Evolutionary conservation across 257 asterid species (phyloP).

Genomic region (Apocynum venetum): DNA sequence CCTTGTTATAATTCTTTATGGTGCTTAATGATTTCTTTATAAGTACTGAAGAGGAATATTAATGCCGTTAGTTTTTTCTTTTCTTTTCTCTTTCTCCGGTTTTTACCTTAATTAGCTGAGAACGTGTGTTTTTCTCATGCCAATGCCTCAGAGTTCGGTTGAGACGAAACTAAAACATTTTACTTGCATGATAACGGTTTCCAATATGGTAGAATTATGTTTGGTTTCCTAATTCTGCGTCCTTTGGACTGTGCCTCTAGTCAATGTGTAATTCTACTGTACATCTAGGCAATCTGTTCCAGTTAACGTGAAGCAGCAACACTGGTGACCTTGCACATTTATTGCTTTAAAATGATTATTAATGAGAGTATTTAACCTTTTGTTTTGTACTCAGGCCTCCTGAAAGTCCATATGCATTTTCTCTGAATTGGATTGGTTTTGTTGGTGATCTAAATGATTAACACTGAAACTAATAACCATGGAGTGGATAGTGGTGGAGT

Average conservation of each 20-base stretch:
- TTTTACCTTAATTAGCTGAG: neutral
- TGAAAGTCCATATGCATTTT: slow-evolving; percentile 14
- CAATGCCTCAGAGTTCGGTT: neutral
- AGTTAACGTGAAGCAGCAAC: neutral
- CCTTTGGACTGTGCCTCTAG: neutral
- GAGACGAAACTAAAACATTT: neutral
- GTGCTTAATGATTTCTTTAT: neutral
- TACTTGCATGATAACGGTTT: neutral
- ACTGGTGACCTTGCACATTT: neutral
- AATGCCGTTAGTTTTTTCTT: slow-evolving; percentile 1
- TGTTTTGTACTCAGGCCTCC: slow-evolving; percentile 22
- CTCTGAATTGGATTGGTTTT: slow-evolving; percentile 9
- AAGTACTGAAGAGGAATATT: neutral
- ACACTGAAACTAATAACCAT: slow-evolving; percentile 36
- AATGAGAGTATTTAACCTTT: neutral
- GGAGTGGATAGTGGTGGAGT: slow-evolving; percentile 31
- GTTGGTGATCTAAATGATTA: slow-evolving; percentile 50
- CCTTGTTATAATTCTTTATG: neutral
- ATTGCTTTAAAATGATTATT: neutral
- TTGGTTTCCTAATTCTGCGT: neutral
- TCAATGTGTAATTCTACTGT: neutral
- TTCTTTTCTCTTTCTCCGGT: neutral
- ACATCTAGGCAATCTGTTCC: neutral
- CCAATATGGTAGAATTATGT: neutral
- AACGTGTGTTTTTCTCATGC: neutral